These are phyloP conservation scores for Termitomyces sp. DNA, from an alignment of 768 basidiomycete species.

Conservation along the genomic window DNA sequence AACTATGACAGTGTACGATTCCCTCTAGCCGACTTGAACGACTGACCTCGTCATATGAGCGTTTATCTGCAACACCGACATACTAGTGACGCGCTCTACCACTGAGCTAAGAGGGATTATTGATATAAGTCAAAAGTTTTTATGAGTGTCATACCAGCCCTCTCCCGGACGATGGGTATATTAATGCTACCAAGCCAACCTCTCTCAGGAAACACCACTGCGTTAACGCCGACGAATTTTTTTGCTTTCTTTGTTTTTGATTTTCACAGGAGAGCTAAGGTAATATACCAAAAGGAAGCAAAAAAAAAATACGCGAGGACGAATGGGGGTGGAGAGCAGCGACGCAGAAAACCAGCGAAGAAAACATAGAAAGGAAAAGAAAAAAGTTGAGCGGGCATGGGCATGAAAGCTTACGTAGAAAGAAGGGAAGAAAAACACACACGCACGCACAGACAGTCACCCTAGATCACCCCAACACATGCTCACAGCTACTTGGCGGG, in stretches of 20 bases:
- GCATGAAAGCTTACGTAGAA: not conserved
- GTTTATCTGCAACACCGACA: accelerated
- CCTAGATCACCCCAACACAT: constrained; percentile 7
- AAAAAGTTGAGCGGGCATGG: not conserved
- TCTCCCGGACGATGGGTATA: too few species aligned
- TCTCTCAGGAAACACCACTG: too few species aligned
- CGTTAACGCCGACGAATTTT: too few species aligned
- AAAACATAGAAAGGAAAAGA: not conserved
- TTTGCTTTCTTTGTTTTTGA: too few species aligned
- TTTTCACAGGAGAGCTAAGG: too few species aligned
- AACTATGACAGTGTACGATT: too few species aligned
- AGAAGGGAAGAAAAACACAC: not conserved
- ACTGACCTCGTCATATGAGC: constrained; percentile 18
- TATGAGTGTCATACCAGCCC: too few species aligned
- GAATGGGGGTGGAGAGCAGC: not conserved
- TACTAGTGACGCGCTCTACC: constrained; percentile 34
- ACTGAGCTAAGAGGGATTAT: constrained; percentile 28
- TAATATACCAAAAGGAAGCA: not conserved
- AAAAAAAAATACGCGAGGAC: not conserved
- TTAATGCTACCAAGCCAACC: constrained; percentile 11
- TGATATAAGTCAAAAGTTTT: too few species aligned
- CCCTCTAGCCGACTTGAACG: constrained; percentile 2
- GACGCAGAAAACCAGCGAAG: too few species aligned
- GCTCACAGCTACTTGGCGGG: constrained; percentile 10
- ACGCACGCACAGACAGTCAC: not conserved